Conservation (phyloP, 2,329 filamentous ascomycete species). For the Fusarium tjaetaba region DNA sequence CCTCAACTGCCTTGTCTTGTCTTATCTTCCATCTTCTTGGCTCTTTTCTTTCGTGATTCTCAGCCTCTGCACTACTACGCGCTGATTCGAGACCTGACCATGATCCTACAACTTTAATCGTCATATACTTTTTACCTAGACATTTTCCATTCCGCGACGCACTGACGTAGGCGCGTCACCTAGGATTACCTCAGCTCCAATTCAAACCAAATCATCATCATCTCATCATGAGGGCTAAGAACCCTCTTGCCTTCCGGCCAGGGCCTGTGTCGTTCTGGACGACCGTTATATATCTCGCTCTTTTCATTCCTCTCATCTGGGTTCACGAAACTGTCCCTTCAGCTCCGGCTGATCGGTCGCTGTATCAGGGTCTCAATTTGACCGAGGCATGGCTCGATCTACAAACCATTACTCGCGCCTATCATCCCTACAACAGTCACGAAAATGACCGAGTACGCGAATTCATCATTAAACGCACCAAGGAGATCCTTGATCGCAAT, state of each 20-base stretch:
- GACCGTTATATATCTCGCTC: constrained; percentile 77
- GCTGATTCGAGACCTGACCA: constrained; percentile 8
- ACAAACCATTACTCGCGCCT: constrained; percentile 75
- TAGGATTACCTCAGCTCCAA: constrained; percentile 13
- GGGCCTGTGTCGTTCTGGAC: constrained; percentile 84
- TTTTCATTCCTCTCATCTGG: constrained; percentile 77
- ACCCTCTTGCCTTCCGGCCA: constrained; percentile 80
- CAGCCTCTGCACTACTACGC: constrained; percentile 13
- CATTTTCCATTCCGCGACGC: not conserved
- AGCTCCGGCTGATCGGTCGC: constrained; percentile 61
- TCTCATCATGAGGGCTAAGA: constrained; percentile 47
- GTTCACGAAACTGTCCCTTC: constrained; percentile 81
- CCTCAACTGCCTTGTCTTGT: constrained; percentile 32
- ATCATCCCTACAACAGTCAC: constrained; percentile 89
- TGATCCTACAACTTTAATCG: constrained; percentile 26
- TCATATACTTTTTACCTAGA: not conserved
- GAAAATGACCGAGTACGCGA: constrained; percentile 82
- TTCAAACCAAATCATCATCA: constrained; percentile 2
- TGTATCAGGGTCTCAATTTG: constrained; percentile 75
- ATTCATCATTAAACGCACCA: constrained; percentile 78
- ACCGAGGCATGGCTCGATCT: constrained; percentile 89
- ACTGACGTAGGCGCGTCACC: constrained; percentile 14
- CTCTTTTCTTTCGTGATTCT: constrained; percentile 22
- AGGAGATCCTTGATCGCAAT: constrained; percentile 74
- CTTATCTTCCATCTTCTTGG: constrained; percentile 20